Conservation (phyloP, 164 flowering plant species). For the Aristolochia californica region DNA sequence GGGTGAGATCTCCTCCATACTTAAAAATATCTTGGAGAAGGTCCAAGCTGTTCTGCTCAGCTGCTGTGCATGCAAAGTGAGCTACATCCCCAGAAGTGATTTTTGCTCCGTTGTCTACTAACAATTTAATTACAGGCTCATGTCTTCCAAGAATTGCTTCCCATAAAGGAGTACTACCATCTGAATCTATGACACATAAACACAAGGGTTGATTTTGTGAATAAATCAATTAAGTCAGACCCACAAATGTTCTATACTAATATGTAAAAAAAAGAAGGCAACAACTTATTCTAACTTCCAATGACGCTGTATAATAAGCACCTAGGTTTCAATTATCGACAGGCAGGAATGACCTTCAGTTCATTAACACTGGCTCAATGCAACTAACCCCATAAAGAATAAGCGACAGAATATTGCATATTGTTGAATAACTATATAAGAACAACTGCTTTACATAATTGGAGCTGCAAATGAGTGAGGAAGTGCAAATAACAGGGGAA, state of each 20-base stretch:
- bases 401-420: background rate
- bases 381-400: background rate
- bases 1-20: constrained; percentile 46
- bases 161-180: constrained; percentile 77
- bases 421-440: too few relatives aligned
- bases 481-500: too few relatives aligned
- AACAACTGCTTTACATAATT: too few relatives aligned
- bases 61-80: constrained; percentile 63
- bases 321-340: background rate
- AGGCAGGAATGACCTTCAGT: background rate
- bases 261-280: background rate
- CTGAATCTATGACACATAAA: constrained; percentile 36
- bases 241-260: background rate
- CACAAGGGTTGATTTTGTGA: background rate
- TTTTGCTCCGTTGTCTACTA: constrained; percentile 47
- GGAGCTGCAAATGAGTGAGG: too few relatives aligned
- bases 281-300: background rate
- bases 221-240: background rate
- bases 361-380: background rate
- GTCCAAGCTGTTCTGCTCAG: constrained; percentile 46
- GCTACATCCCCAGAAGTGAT: constrained; percentile 47
- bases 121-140: constrained; percentile 29
- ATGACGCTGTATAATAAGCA: background rate
- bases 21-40: constrained; percentile 40
- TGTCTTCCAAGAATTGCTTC: constrained; percentile 63